Percentiles rank a stretch among this genome's conserved stretches.
phyloP scores from a whole-genome alignment of 768 basidiomycete genomes.

The Nidularia pulvinata region DNA sequence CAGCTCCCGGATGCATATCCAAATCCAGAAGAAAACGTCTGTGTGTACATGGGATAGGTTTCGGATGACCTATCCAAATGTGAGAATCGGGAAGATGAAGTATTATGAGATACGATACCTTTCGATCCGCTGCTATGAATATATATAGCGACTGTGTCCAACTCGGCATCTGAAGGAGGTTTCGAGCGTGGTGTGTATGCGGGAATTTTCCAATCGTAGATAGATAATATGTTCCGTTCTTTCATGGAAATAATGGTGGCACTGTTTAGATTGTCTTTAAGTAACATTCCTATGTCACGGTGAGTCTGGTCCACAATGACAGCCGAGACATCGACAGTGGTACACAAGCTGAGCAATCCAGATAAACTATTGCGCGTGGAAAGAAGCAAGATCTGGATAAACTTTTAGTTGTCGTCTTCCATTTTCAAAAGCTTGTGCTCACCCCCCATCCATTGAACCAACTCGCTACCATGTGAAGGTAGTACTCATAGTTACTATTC shows the following conservation, averaged over 20 bases:
- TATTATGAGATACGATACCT: neutral
- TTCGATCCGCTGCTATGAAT: constrained; percentile 7
- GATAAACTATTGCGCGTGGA: constrained; percentile 5
- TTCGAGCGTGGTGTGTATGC: neutral
- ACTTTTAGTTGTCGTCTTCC: no score
- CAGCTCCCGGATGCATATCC: neutral
- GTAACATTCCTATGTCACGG: neutral
- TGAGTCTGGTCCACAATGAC: constrained; percentile 3
- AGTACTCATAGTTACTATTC: constrained; percentile 5
- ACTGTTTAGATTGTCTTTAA: no score
- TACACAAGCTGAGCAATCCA: constrained; percentile 2
- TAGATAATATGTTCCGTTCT: no score
- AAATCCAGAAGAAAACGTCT: constrained; percentile 6
- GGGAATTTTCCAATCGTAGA: neutral
- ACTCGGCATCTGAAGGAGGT: constrained; percentile 1
- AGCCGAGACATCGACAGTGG: constrained; percentile 3
- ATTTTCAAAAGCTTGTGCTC: no score
- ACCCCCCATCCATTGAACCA: constrained; percentile 7
- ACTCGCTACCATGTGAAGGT: constrained; percentile 5
- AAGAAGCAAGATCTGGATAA: constrained; percentile 2
- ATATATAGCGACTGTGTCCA: constrained; percentile 2
- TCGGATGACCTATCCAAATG: constrained; percentile 9
- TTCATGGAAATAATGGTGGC: no score
- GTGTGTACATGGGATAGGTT: constrained; percentile 11
- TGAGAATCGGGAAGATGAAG: no score